These are phyloP conservation scores for Ustilago nuda DNA, from an alignment of 1,284 basidiomycete species.

Conservation along the genomic window DNA sequence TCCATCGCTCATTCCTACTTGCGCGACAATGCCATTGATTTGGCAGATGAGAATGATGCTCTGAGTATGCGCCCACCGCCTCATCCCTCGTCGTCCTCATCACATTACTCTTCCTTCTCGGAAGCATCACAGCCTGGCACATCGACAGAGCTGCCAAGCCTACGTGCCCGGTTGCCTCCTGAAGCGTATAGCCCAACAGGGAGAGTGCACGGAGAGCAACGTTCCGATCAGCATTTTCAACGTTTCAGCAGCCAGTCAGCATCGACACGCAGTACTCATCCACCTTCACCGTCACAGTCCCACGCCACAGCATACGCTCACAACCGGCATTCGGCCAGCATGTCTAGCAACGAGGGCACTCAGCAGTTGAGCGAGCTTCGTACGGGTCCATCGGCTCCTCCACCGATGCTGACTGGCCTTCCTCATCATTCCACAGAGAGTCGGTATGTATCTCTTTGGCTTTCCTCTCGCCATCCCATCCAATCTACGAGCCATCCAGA, in stretches of 20 bases:
- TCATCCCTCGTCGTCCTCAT: constrained; percentile 6
- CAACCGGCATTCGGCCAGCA: neutral
- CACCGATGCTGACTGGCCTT: constrained; percentile 31
- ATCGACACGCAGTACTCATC: neutral
- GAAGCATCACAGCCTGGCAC: constrained; percentile 2
- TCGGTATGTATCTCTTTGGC: constrained; percentile 15
- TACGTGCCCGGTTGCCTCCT: neutral
- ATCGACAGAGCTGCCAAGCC: constrained; percentile 9
- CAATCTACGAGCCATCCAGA: too few relatives aligned
- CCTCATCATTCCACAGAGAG: constrained; percentile 23
- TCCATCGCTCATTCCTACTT: neutral
- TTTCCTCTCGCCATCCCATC: neutral
- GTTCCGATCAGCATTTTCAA: neutral
- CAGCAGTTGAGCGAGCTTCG: constrained; percentile 11
- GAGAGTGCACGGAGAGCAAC: constrained; percentile 1
- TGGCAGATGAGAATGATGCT: constrained; percentile 1
- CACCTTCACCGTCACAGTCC: neutral
- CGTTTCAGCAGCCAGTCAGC: neutral
- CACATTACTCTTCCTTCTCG: constrained; percentile 1
- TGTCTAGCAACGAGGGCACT: neutral
- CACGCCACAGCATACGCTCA: neutral
- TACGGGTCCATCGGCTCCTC: constrained; percentile 25
- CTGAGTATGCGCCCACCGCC: constrained; percentile 26
- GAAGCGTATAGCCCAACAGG: constrained; percentile 4
- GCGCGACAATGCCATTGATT: neutral